Conservation (phyloP, 352 stramenopile genomes). For the Phytophthora tentaculata region DNA sequence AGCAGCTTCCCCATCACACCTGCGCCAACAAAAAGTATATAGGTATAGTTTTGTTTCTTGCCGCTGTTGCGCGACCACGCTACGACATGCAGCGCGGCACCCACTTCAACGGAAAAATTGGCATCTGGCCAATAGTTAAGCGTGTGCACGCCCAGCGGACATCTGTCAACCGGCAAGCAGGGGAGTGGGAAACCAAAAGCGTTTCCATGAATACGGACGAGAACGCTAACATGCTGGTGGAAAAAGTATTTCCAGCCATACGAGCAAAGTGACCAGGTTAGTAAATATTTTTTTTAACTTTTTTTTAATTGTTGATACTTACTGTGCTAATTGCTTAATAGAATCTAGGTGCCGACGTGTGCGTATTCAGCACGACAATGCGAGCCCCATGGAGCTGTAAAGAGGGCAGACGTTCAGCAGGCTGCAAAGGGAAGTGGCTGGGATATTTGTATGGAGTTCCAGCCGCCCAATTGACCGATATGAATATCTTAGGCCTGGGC, state of each 20-base stretch:
- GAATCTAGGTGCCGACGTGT: neutral
- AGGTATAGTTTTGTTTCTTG: neutral
- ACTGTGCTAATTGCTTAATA: neutral
- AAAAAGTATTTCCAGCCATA: slow-evolving; percentile 2
- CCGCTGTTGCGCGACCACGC: neutral
- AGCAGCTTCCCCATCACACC: neutral
- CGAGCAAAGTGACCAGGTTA: neutral
- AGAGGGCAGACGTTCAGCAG: neutral
- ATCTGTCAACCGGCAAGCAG: neutral
- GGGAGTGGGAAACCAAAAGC: neutral
- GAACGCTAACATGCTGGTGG: slow-evolving; percentile 1
- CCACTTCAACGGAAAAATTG: neutral
- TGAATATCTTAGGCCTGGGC: neutral
- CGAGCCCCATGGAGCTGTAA: neutral
- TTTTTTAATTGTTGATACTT: neutral
- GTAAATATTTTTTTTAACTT: neutral
- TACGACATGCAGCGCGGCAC: neutral
- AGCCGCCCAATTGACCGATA: neutral
- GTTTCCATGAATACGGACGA: neutral
- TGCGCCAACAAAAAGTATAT: neutral
- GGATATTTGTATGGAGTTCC: slow-evolving; percentile 1
- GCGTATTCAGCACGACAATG: slow-evolving; percentile 6
- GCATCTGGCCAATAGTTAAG: neutral
- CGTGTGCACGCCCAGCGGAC: neutral
- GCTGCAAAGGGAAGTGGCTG: neutral